Conservation (phyloP, 2,329 filamentous ascomycete species). For the Colletotrichum tabaci region DNA sequence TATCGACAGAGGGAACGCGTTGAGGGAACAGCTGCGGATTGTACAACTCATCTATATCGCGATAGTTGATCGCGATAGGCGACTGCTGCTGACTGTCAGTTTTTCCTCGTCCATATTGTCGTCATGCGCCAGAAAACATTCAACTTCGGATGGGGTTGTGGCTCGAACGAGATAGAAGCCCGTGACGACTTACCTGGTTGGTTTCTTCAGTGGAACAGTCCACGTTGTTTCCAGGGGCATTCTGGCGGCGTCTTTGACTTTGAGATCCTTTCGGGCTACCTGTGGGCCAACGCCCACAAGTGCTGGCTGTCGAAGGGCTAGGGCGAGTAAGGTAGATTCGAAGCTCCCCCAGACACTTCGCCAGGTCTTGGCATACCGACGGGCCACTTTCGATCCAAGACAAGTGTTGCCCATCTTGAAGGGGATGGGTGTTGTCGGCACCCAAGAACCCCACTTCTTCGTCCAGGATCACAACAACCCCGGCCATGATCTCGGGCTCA, state of each 20-base stretch:
- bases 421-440: not conserved
- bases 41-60: slow-evolving; percentile 1
- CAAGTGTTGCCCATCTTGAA: not conserved
- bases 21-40: not conserved
- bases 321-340: not conserved
- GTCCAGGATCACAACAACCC: not conserved
- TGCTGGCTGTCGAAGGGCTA: not conserved
- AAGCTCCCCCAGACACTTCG: not conserved
- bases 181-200: not conserved
- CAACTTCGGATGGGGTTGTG: not conserved
- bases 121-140: too few relatives aligned
- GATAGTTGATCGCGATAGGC: not conserved
- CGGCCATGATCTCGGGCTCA: slow-evolving; percentile 44
- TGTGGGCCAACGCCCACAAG: not conserved
- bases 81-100: not conserved
- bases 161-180: not conserved
- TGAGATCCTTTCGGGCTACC: not conserved
- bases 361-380: not conserved
- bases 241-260: not conserved
- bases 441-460: not conserved
- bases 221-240: not conserved
- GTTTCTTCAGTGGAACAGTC: not conserved
- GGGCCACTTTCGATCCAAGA: not conserved
- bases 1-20: not conserved
- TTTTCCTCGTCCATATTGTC: not conserved